Evolutionary conservation across 306 rosid genomes (phyloP).

Genomic region (Potentilla sterilis): DNA sequence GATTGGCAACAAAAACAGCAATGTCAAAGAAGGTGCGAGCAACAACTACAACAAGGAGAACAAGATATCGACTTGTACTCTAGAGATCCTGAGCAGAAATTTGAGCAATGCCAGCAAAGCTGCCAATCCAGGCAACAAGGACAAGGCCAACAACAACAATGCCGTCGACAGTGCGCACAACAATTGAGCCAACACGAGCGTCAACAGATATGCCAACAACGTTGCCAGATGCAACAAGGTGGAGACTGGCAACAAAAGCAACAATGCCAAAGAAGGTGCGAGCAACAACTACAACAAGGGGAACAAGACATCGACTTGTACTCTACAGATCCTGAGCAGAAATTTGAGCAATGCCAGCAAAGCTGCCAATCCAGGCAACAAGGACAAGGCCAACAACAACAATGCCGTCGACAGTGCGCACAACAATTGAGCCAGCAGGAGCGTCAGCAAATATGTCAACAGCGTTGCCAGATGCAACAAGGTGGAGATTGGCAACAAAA

Average conservation of each 20-base stretch:
- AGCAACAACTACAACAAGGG: not conserved
- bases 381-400: not conserved
- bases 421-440: not conserved
- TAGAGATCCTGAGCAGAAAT: not conserved
- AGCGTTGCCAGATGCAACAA: not conserved
- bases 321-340: not conserved
- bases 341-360: constrained; percentile 3
- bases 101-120: constrained; percentile 1
- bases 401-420: not conserved
- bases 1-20: not conserved
- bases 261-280: not conserved
- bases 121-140: not conserved
- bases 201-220: constrained; percentile 7
- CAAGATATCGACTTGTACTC: not conserved
- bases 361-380: not conserved
- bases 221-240: not conserved
- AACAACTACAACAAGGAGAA: not conserved
- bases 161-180: not conserved
- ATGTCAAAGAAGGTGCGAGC: constrained; percentile 4
- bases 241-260: not conserved
- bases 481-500: not conserved
- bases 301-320: not conserved
- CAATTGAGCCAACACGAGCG: not conserved
- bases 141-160: not conserved
- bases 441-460: constrained; percentile 3